Evolutionary conservation across 139 green algal genomes (phyloP), one percentile per base, ranked within the genome.

Genomic region (Chlamydomonas applanata): DNA sequence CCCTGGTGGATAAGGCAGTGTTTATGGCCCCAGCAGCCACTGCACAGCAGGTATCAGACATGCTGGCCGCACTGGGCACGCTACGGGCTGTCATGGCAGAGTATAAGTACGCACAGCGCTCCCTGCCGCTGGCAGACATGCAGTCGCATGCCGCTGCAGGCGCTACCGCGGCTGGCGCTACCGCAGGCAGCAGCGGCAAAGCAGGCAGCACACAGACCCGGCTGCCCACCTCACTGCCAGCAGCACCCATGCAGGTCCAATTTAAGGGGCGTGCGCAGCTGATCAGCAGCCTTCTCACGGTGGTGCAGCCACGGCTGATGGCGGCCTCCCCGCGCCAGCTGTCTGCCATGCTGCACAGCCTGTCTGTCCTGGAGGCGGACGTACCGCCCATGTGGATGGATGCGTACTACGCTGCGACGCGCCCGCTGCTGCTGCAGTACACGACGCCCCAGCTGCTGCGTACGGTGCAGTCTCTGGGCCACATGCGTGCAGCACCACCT

Each of bases 351-450:
- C 59, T 66, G 59, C 59, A 40, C 24, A 30, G n/a, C 30, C n/a
- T 66, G 24, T 34, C 59, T 16, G 30, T 40, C n/a, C 59, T 66
- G 59, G 59, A 35, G 24, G 59, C 35, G 24, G 9, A 34, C n/a
- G n/a, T 30, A 19, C 59, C 59, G n/a, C 11, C 59, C 29, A 36
- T 25, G 4, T 66, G 59, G 59, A 34, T 66, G 54, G 71, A 54
- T n/a, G 71, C 54, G 27, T 76, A 67, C 71, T 76, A 34, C 32
- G 56, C 56, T 3, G 56, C 57, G 11, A 56, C 32, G 5, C n/a
- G 49, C 2, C 57, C 32, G n/a, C 53, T 36, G 3, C 54, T 76
- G 34, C 34, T 34, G 25, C 25, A 22, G 32, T 30, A 66, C 25
- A 40, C 59, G n/a, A 66, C 56, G 60, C 22, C 14, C 30, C 46